Evolutionary conservation across 805 yeast species (phyloP).

Genomic region (Cyberlindnera bimundalis): DNA sequence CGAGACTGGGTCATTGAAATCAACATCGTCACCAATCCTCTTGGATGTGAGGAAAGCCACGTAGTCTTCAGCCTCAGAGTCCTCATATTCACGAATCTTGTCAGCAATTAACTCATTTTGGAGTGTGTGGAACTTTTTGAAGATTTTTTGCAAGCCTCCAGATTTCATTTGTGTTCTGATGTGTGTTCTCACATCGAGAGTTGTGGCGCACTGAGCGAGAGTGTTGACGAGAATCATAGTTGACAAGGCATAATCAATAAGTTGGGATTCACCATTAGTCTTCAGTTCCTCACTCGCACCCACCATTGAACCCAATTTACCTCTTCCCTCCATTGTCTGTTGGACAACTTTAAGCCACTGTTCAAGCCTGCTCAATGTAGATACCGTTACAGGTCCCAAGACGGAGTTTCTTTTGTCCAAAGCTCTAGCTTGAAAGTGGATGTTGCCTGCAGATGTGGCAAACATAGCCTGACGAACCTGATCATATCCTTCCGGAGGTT

Average conservation of each 20-base stretch:
- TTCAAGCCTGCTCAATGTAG: slow-evolving; percentile 49
- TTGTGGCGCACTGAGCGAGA: slow-evolving; percentile 41
- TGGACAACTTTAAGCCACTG: slow-evolving; percentile 69
- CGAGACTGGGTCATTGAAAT: slow-evolving; percentile 57
- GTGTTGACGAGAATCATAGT: slow-evolving; percentile 71
- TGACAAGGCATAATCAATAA: slow-evolving; percentile 67
- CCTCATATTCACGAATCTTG: slow-evolving; percentile 61
- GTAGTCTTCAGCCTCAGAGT: slow-evolving; percentile 52
- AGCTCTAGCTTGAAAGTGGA: slow-evolving; percentile 30
- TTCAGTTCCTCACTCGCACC: slow-evolving; percentile 87
- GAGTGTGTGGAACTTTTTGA: slow-evolving; percentile 49
- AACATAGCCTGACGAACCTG: slow-evolving; percentile 44
- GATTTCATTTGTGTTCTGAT: slow-evolving; percentile 58
- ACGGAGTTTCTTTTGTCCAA: slow-evolving; percentile 34
- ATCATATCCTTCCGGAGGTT: slow-evolving; percentile 46
- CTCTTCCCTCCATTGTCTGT: slow-evolving; percentile 76
- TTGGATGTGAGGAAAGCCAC: slow-evolving; percentile 38
- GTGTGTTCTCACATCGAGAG: slow-evolving; percentile 44
- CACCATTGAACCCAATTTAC: slow-evolving; percentile 84
- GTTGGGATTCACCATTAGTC: slow-evolving; percentile 52
- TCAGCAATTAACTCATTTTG: slow-evolving; percentile 58
- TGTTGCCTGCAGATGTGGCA: slow-evolving; percentile 27
- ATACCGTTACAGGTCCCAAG: slow-evolving; percentile 18
- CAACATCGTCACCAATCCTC: slow-evolving; percentile 39
- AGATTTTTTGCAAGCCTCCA: slow-evolving; percentile 51